Base-by-base conservation (phyloP, 768 basidiomycete species). In the Mycena chlorophos region DNA sequence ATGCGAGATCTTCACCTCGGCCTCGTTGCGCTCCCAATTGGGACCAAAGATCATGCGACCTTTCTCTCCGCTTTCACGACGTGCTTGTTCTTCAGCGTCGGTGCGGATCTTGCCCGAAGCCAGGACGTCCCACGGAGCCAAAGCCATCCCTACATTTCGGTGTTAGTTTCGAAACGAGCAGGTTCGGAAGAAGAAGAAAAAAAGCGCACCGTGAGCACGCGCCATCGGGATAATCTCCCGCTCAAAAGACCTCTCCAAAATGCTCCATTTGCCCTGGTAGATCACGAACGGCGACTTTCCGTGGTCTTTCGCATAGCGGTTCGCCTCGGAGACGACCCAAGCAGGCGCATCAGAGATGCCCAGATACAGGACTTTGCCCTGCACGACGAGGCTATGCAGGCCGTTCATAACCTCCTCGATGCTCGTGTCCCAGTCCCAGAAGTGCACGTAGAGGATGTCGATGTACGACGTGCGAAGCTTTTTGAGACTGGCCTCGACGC, bases 371-470 rank as follows among this genome's bases (percentile, higher is more conserved):
- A n/a, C n/a, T n/a, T n/a, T n/a, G n/a, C n/a, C n/a, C n/a, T n/a
- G n/a, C n/a, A n/a, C n/a, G n/a, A n/a, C 78, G 29, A 86, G 73
- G 19, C 73, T 68, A 57, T 86, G 79, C 5, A 86, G 69, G 6
- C 72, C 66, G 37, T 75, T 73, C 82, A 86, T 83, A 38, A 85
- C 68, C 66, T 87, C 84, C 62, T 80, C 77, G 45, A 86, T 71
- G 16, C 72, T 70, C 10, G 80, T 81, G 14, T 72, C 66, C 56
- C 71, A 83, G 62, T 84, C 83, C 82, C 81, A 80, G 67, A 69
- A 77, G 50, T 78, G 75, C 4, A 77, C 37, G 61, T 78, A 78
- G 14, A 78, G 64, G 37, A 81, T 61, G 56, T 83, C 81, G 57
- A 80, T 76, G 53, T 79, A 79, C 3, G 65, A 62, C 0, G 76